Conservation (phyloP, 495 filamentous ascomycete species). For the Neurospora sp. region DNA sequence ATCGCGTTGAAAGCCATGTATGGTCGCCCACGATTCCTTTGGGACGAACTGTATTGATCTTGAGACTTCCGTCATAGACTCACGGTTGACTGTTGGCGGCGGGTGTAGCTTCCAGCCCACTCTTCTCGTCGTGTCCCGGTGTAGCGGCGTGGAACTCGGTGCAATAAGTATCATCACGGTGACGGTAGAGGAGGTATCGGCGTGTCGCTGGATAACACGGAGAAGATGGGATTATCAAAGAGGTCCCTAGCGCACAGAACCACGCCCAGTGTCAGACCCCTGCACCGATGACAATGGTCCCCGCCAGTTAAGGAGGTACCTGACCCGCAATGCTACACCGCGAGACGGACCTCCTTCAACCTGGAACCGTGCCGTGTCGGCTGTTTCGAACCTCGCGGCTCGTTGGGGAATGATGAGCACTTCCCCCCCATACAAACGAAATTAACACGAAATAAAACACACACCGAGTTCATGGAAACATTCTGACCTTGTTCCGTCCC, state of each 20-base stretch:
- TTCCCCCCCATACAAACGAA: not conserved
- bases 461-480: not conserved
- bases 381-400: not conserved
- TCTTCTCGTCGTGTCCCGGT: not conserved
- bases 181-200: not conserved
- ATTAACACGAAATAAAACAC: not conserved
- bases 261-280: not conserved
- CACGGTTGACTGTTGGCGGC: not conserved
- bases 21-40: not conserved
- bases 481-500: not conserved
- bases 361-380: not conserved
- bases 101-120: not conserved
- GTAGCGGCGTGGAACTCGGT: not conserved
- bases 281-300: not conserved
- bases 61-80: not conserved
- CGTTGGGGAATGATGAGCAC: not conserved
- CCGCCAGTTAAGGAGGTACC: not conserved
- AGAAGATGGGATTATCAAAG: not conserved
- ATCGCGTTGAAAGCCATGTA: not conserved
- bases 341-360: not conserved
- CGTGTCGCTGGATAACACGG: not conserved
- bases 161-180: not conserved
- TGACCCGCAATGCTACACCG: not conserved
- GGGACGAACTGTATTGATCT: not conserved
- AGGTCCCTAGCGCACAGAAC: not conserved